Percentiles rank a stretch among this genome's conserved stretches.
Evolutionary conservation across 1,139 yeast genomes (phyloP).

Genomic region (Geotrichum phurueaensis): DNA sequence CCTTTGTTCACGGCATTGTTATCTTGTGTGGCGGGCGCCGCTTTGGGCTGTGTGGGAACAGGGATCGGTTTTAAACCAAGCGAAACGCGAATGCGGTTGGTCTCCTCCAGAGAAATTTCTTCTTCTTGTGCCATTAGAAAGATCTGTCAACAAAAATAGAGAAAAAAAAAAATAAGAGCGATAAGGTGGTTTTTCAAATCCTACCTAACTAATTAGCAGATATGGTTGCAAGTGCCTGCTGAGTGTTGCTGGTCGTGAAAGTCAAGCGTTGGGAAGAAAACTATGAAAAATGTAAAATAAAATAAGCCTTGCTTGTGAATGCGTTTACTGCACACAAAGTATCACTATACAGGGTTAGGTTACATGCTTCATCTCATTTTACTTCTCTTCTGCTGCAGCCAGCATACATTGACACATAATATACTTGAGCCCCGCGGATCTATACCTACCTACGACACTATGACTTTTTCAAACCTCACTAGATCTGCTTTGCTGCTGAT

Average conservation of each 20-base stretch:
- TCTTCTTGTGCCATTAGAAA: constrained; percentile 13
- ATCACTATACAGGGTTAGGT: background rate
- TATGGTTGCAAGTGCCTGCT: no score
- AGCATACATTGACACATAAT: background rate
- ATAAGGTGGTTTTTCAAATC: background rate
- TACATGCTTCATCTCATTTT: background rate
- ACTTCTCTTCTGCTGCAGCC: background rate
- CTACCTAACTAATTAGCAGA: background rate
- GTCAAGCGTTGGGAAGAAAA: background rate
- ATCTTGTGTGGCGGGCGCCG: background rate
- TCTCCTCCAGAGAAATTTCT: constrained; percentile 30
- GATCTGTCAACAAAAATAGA: background rate
- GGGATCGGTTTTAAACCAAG: constrained; percentile 36
- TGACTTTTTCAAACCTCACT: background rate
- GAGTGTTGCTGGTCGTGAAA: background rate
- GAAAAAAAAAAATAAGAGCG: no score
- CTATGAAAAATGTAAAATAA: background rate
- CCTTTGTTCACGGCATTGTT: background rate
- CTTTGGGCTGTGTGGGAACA: constrained; percentile 3
- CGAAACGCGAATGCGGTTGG: constrained; percentile 28
- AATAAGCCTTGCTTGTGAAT: no score
- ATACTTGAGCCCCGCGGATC: background rate
- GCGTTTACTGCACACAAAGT: no score
- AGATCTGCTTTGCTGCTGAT: background rate
- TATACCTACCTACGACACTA: background rate